Percentiles rank a stretch among this genome's conserved stretches.
Evolutionary conservation across 805 yeast genomes (phyloP).

Genomic region (Candida insectalens): DNA sequence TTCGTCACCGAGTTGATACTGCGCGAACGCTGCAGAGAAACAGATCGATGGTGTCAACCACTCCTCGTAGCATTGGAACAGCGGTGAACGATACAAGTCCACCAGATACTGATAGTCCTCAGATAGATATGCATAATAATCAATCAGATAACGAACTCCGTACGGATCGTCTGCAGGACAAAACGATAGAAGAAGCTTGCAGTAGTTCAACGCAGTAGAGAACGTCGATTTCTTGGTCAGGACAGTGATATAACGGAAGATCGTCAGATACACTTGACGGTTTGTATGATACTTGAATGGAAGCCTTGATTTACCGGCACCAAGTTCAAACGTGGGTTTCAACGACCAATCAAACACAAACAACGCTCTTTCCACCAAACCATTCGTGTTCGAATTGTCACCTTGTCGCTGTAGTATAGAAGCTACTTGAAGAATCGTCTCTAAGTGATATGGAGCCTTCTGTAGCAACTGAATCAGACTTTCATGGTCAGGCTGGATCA

Average conservation of each 20-base stretch:
- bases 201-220: conserved; percentile 67
- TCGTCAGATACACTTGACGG: conserved; percentile 64
- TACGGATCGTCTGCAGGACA: conserved; percentile 73
- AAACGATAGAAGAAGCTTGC: conserved; percentile 59
- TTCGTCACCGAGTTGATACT: conserved; percentile 31
- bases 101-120: conserved; percentile 56
- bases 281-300: conserved; percentile 72
- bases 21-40: conserved; percentile 58
- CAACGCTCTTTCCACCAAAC: conserved; percentile 65
- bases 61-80: conserved; percentile 44
- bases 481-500: conserved; percentile 73
- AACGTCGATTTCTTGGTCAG: conserved; percentile 72
- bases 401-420: conserved; percentile 70
- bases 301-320: conserved; percentile 49
- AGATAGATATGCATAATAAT: conserved; percentile 61
- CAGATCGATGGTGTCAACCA: conserved; percentile 72
- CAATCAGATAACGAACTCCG: conserved; percentile 78
- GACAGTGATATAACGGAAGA: conserved; percentile 62
- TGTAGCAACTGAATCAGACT: conserved; percentile 50
- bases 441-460: conserved; percentile 63
- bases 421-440: conserved; percentile 71
- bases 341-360: conserved; percentile 74
- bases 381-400: conserved; percentile 61
- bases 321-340: conserved; percentile 47
- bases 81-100: conserved; percentile 45